Evolutionary conservation across 2,329 filamentous ascomycete species (phyloP).

Genomic region (Diaporthe batatas): DNA sequence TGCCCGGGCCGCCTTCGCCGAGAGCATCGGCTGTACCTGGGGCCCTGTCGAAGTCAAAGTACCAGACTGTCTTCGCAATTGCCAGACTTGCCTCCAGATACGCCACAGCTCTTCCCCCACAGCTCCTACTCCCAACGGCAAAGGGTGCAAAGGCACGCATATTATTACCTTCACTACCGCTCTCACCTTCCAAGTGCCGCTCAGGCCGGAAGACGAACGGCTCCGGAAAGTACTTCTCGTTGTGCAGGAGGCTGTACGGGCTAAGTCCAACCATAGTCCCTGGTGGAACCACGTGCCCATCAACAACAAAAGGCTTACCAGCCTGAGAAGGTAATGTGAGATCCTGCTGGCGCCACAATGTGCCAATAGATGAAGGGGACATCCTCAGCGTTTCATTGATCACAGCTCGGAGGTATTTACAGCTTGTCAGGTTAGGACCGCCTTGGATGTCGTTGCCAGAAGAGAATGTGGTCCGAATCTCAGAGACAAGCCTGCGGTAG

Average conservation of each 20-base stretch:
- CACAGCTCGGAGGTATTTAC: conserved; percentile 7
- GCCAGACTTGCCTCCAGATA: conserved; percentile 45
- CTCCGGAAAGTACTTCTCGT: conserved; percentile 52
- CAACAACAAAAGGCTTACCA: conserved; percentile 20
- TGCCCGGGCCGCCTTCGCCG: background rate
- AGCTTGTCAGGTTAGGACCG: background rate
- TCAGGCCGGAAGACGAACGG: conserved; percentile 40
- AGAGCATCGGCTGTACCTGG: background rate
- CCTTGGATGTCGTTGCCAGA: background rate
- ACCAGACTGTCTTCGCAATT: conserved; percentile 44
- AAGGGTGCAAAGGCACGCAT: conserved; percentile 50
- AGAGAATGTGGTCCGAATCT: conserved; percentile 23
- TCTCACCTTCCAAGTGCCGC: background rate
- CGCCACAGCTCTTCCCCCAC: conserved; percentile 51
- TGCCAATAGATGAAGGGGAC: conserved; percentile 16
- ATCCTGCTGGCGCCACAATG: conserved; percentile 37
- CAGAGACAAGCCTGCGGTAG: conserved; percentile 3
- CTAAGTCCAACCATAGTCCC: conserved; percentile 37
- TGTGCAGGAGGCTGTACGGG: conserved; percentile 36
- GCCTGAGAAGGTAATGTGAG: background rate
- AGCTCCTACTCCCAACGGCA: conserved; percentile 52
- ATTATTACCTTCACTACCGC: background rate
- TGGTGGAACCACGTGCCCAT: conserved; percentile 27
- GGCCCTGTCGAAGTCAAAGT: conserved; percentile 40
- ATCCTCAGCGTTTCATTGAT: conserved; percentile 40